Evolutionary conservation across 306 rosid species (phyloP).

Genomic region (Dalbergia cochinchinensis): DNA sequence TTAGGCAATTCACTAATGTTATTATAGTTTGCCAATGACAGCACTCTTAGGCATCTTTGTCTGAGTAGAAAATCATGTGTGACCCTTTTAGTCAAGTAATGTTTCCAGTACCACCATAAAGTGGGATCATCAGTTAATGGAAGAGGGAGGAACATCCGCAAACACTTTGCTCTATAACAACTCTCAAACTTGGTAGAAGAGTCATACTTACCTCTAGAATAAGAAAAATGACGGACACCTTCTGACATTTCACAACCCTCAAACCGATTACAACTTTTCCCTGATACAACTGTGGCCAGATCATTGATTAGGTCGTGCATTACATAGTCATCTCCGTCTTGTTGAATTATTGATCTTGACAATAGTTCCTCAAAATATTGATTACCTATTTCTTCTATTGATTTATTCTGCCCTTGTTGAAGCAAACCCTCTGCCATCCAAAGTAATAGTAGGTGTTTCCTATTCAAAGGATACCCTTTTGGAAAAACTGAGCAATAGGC

Average conservation of each 20-base stretch:
- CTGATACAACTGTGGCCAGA: constrained; percentile 34
- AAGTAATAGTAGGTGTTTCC: not conserved
- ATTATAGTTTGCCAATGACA: not conserved
- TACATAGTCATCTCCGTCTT: constrained; percentile 21
- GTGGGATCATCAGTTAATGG: not conserved
- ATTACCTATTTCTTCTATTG: constrained; percentile 40
- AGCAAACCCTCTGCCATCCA: constrained; percentile 57
- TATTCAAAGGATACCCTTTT: constrained; percentile 9
- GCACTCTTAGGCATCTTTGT: constrained; percentile 23
- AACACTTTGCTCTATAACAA: not conserved
- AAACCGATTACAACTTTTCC: not conserved
- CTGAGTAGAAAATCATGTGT: not conserved
- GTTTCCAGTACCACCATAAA: not conserved
- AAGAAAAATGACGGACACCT: constrained; percentile 38
- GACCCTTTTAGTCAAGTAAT: not conserved
- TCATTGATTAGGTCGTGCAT: constrained; percentile 50
- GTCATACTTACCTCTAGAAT: not conserved
- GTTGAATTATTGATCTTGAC: constrained; percentile 43
- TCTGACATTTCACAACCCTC: not conserved
- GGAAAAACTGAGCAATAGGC: constrained; percentile 35
- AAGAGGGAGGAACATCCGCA: constrained; percentile 9
- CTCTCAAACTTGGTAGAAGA: not conserved
- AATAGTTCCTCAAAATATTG: constrained; percentile 44
- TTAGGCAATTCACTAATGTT: constrained; percentile 9
- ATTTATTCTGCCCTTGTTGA: not conserved